Evolutionary conservation across 768 basidiomycete genomes (phyloP).

Genomic region (Suillus hirtellus): DNA sequence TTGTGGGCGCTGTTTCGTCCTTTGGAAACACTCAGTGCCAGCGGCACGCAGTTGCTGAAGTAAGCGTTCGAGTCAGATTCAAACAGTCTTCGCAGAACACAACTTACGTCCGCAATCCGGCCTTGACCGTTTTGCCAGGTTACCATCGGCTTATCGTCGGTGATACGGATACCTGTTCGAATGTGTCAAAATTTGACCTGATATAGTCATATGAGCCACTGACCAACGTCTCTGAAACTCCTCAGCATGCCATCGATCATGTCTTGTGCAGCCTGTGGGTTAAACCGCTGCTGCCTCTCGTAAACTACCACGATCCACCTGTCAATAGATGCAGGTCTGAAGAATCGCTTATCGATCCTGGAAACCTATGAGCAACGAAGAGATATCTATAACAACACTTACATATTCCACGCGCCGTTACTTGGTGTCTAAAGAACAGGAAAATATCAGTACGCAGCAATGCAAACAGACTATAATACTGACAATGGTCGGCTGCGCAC

Average conservation of each 20-base stretch:
- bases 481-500: slow-evolving; percentile 58
- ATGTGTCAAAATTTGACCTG: not conserved
- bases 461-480: slow-evolving; percentile 22
- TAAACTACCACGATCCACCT: slow-evolving; percentile 69
- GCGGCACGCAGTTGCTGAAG: slow-evolving; percentile 49
- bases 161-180: slow-evolving; percentile 58
- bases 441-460: slow-evolving; percentile 9
- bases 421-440: slow-evolving; percentile 45
- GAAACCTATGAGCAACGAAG: slow-evolving; percentile 10
- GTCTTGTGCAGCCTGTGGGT: slow-evolving; percentile 44
- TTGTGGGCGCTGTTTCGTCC: slow-evolving; percentile 44
- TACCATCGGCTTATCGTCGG: slow-evolving; percentile 44
- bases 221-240: slow-evolving; percentile 59
- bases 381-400: slow-evolving; percentile 18
- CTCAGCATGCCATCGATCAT: slow-evolving; percentile 55
- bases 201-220: slow-evolving; percentile 26
- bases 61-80: not conserved
- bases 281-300: slow-evolving; percentile 62
- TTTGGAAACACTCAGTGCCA: slow-evolving; percentile 47
- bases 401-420: slow-evolving; percentile 84
- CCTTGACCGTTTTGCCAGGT: slow-evolving; percentile 62
- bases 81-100: not conserved
- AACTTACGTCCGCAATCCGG: slow-evolving; percentile 45
- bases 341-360: slow-evolving; percentile 76
- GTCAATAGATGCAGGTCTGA: slow-evolving; percentile 49